Evolutionary conservation across 306 rosid genomes (phyloP), one percentile per base, ranked within the genome.

Genomic region (Gastrolobium villosum): DNA sequence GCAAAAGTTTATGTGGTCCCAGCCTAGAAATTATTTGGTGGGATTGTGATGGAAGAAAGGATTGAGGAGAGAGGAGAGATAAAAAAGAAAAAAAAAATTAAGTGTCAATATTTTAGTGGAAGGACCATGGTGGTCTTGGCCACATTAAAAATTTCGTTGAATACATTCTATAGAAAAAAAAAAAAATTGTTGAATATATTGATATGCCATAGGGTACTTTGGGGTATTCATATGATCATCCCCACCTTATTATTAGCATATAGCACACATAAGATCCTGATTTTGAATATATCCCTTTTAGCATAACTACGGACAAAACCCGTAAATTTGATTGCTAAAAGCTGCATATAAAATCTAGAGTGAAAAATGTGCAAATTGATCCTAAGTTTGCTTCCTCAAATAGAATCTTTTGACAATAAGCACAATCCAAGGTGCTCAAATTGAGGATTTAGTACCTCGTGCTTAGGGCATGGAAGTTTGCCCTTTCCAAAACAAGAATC

Each of bases 381-480:
- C 50, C 40, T 32, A 55, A 11, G 10, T 67, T 76, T 7, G 69
- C 31, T 55, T 67, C 44, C n/a, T 41, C 35, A 66, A 31, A 64
- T 7, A 39, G 48, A 52, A 77, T 35, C 60, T 15, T 55, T 68
- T 15, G 43, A 69, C 82, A 36, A 11, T 71, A 36, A 78, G 62
- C 70, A 78, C 65, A 32, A 55, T 26, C 7, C 36, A 7, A 45
- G 76, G 64, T 70, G 36, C 71, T 60, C 71, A 46, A 78, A 26
- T 48, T 78, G 62, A 78, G 82, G 63, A 69, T 53, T 69, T 59
- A 37, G 77, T 39, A 79, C 70, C 77, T 70, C 82, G 76, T 45
- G 82, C 49, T 11, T 57, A 57, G 53, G 43, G 52, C 46, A 44
- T 31, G 20, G 4, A 30, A 36, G 55, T 36, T 46, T 48, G 43